Evolutionary conservation across 148 eudicot genomes (phyloP).

Genomic region (Chenopodium formosanum): DNA sequence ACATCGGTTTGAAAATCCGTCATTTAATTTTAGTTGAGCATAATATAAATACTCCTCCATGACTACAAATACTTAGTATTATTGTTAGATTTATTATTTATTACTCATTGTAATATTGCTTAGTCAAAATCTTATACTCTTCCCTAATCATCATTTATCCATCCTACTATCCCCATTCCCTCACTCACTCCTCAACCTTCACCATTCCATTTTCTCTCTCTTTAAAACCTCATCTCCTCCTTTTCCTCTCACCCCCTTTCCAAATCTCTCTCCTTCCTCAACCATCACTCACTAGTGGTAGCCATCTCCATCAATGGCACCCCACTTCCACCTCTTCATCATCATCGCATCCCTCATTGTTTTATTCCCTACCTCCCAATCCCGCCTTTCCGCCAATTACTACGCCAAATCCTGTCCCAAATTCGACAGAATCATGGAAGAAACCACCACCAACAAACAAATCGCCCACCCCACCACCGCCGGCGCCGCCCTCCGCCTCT

Average conservation of each 20-base stretch:
- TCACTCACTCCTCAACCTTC: neutral
- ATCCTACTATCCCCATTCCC: neutral
- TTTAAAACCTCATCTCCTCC: neutral
- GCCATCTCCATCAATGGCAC: neutral
- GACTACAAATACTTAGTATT: no score
- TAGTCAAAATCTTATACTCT: no score
- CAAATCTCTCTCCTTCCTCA: neutral
- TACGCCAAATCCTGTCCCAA: conserved; percentile 44
- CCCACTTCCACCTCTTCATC: conserved; percentile 9
- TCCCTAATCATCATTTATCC: neutral
- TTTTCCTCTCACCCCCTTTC: neutral
- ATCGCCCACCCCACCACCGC: conserved; percentile 52
- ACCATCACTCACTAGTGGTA: neutral
- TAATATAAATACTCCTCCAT: no score
- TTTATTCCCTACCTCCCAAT: conserved; percentile 17
- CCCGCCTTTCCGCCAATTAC: conserved; percentile 32
- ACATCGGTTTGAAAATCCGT: no score
- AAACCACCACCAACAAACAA: conserved; percentile 51
- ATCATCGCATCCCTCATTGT: neutral
- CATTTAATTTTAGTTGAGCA: no score
- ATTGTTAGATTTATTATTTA: no score
- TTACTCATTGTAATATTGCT: no score
- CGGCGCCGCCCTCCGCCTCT: conserved; percentile 47
- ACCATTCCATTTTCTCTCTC: neutral
- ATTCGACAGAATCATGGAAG: conserved; percentile 37